phyloP scores from a whole-genome alignment of 495 filamentous ascomycete genomes.

The Apiosordaria backusii region DNA sequence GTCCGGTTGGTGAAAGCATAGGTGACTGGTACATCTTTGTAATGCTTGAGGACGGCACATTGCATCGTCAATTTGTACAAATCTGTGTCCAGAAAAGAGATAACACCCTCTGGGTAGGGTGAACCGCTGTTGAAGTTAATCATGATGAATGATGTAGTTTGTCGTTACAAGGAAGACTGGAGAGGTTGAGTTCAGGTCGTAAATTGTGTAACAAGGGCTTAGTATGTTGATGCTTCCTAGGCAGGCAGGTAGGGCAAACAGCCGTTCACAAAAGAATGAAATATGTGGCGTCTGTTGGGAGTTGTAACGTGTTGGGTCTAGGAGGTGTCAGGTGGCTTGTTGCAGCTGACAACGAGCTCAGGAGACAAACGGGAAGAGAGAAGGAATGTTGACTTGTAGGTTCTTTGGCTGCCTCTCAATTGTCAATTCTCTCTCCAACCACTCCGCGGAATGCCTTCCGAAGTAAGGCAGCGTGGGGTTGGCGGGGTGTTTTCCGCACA shows the following conservation, averaged over 20 bases:
- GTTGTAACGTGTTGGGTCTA: neutral
- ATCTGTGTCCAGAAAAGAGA: conserved; percentile 93
- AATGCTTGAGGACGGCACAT: conserved; percentile 89
- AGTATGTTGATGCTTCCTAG: neutral
- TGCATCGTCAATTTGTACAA: conserved; percentile 99
- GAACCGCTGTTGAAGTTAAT: conserved; percentile 58
- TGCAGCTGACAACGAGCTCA: neutral
- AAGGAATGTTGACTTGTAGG: neutral
- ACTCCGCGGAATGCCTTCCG: conserved; percentile 1
- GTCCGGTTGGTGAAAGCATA: conserved; percentile 96
- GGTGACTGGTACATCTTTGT: conserved; percentile 77
- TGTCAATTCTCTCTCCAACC: neutral
- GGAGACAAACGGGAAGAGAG: neutral
- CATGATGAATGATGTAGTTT: neutral
- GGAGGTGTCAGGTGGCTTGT: neutral
- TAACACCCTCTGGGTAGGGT: conserved; percentile 65
- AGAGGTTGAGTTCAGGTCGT: neutral
- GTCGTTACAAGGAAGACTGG: neutral
- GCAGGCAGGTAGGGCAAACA: neutral
- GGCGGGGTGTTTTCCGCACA: neutral
- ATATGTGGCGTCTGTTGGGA: neutral
- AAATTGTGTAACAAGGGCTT: neutral
- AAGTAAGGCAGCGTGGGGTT: neutral
- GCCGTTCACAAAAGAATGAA: neutral
- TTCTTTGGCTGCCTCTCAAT: neutral